Evolutionary conservation across 768 basidiomycete species (phyloP).

Genomic region (Collybia sordida): DNA sequence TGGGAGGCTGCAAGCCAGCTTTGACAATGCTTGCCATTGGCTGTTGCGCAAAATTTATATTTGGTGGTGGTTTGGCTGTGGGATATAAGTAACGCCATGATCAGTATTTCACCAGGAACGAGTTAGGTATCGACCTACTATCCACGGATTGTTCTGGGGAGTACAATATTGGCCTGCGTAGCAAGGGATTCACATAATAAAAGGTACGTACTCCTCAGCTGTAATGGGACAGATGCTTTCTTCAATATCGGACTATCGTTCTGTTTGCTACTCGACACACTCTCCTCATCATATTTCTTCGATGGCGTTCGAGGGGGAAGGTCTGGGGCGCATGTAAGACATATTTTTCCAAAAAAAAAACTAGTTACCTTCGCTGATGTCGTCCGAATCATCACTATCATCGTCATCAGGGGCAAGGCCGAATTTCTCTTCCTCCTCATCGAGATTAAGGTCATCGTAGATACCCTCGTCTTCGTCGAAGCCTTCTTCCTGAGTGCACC

Average conservation of each 20-base stretch:
- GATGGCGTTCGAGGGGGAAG: slow-evolving; percentile 60
- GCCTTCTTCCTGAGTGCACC: slow-evolving; percentile 75
- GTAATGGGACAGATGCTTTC: slow-evolving; percentile 64
- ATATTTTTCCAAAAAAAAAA: neutral
- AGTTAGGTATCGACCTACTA: slow-evolving; percentile 36
- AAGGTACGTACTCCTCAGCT: slow-evolving; percentile 64
- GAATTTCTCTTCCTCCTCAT: slow-evolving; percentile 96
- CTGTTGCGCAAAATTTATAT: slow-evolving; percentile 79
- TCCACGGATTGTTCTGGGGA: slow-evolving; percentile 68
- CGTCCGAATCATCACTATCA: slow-evolving; percentile 76
- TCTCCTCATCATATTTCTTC: slow-evolving; percentile 85
- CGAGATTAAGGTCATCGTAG: slow-evolving; percentile 96
- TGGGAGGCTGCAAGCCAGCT: slow-evolving; percentile 57
- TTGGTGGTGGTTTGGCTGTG: slow-evolving; percentile 72
- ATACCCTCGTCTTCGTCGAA: slow-evolving; percentile 98
- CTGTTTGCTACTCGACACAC: slow-evolving; percentile 69
- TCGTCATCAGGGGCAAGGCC: slow-evolving; percentile 76
- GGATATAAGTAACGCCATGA: slow-evolving; percentile 6
- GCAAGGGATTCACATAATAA: slow-evolving; percentile 2
- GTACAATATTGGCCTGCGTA: slow-evolving; percentile 1
- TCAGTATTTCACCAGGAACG: slow-evolving; percentile 2
- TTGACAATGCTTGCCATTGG: slow-evolving; percentile 78
- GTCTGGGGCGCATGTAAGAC: slow-evolving; percentile 37
- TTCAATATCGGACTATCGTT: slow-evolving; percentile 80
- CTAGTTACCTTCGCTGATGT: slow-evolving; percentile 66